Evolutionary conservation across 73 alveolate genomes (phyloP), one percentile per base, ranked within the genome.

Genomic region (Paramecium bursaria): DNA sequence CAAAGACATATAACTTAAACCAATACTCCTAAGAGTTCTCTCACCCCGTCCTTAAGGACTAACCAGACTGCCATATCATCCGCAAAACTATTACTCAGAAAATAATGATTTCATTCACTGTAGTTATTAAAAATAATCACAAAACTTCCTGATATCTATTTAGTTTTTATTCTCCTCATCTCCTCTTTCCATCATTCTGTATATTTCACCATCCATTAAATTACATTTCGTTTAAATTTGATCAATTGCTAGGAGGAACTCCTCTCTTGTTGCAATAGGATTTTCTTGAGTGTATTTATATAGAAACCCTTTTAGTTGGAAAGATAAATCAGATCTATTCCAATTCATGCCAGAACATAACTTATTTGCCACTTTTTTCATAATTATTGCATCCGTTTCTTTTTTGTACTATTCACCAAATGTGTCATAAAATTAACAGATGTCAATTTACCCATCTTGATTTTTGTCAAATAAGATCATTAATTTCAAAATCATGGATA

Each of bases 151-250:
- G 14, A 67, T 21, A 21, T 67, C 23, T 39, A 67, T 67, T 67
- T 67, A 47, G 44, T 67, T 42, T 27, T 67, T 67, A 21, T 67
- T 19, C 22, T 67, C 55, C 10, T 10, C 4, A 67, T 42, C 55
- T 67, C 48, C 55, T 21, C 17, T 21, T 67, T 67, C 82, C 53
- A 67, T 67, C 53, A 67, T 42, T 47, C 44, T 67, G 22, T 33
- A 35, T 67, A 67, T 67, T 67, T 67, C 82, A 25, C 82, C 55
- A 42, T 67, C 82, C 53, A 42, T 67, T 35, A 67, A 67, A 14
- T 42, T 31, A 39, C 82, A 67, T 14, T 67, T 67, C 7, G 33
- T 47, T 21, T 67, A 39, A 7, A 67, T 14, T 5, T 42, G 7
- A 67, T 67, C 82, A 53, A 67, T 67, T 1, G 60, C 82, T 25